These are phyloP conservation scores for Chamaecrista fasciculata DNA, from an alignment of 306 rosid genomes.

Conservation along the genomic window DNA sequence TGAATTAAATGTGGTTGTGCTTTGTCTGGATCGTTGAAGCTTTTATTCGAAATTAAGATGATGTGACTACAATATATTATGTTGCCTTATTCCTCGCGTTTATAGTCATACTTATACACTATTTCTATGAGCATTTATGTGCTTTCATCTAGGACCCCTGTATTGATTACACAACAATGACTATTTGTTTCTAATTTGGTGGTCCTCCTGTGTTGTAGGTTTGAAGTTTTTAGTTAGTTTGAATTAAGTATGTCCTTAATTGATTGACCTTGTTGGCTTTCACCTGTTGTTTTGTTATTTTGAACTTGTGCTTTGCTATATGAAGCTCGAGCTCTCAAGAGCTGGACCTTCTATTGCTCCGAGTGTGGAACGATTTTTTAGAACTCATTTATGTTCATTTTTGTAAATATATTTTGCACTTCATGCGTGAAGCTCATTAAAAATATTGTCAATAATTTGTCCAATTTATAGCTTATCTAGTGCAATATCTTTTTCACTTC, in stretches of 20 bases:
- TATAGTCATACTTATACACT: too few relatives aligned
- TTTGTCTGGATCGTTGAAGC: background rate
- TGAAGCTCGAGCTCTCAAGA: too few relatives aligned
- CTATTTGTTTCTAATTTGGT: background rate
- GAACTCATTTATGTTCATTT: background rate
- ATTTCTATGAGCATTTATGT: background rate
- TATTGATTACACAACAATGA: background rate
- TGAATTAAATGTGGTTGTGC: background rate
- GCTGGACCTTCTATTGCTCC: too few relatives aligned
- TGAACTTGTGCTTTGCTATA: slow-evolving; percentile 11
- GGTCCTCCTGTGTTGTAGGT: background rate
- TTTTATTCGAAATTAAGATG: background rate
- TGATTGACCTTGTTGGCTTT: background rate
- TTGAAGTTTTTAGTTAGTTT: background rate
- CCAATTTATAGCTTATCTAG: background rate
- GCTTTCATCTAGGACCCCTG: background rate
- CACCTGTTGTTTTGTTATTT: slow-evolving; percentile 4
- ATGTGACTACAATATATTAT: background rate
- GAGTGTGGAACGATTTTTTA: background rate
- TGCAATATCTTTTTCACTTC: too few relatives aligned
- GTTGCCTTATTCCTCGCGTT: slow-evolving; percentile 16
- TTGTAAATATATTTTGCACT: background rate
- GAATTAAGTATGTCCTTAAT: background rate
- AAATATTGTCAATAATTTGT: background rate
- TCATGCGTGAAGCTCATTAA: background rate